phyloP scores from a whole-genome alignment of 306 rosid genomes.

The Quercus mongolica region DNA sequence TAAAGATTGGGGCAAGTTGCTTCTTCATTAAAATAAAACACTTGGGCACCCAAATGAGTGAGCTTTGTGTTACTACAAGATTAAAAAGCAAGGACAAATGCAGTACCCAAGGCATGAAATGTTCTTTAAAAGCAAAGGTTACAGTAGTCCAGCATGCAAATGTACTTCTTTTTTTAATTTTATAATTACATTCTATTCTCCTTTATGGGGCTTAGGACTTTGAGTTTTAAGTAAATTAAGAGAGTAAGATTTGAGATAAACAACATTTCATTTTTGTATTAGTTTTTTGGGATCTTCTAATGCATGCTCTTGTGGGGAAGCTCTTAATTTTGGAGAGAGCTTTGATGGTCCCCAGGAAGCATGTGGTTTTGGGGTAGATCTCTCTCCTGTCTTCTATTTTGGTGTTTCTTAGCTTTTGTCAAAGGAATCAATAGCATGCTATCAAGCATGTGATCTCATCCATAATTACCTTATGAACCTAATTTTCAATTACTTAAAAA shows the following conservation, averaged over 20 bases:
- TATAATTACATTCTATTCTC: conserved; percentile 9
- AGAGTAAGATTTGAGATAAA: conserved; percentile 43
- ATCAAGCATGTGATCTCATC: conserved; percentile 69
- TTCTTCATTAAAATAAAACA: not conserved
- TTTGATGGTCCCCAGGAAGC: conserved; percentile 72
- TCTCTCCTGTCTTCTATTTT: conserved; percentile 36
- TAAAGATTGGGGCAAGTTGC: not conserved
- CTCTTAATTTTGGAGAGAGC: conserved; percentile 30
- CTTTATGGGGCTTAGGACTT: conserved; percentile 56
- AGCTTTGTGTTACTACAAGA: conserved; percentile 32
- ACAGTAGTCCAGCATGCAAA: conserved; percentile 55
- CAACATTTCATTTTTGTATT: conserved; percentile 46
- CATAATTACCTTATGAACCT: conserved; percentile 34
- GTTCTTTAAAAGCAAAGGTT: conserved; percentile 54
- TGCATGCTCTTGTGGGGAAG: conserved; percentile 48
- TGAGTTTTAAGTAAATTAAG: conserved; percentile 44
- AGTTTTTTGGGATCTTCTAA: conserved; percentile 84
- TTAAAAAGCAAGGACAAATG: conserved; percentile 34
- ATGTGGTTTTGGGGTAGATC: conserved; percentile 64
- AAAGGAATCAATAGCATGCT: conserved; percentile 73
- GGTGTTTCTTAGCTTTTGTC: conserved; percentile 40
- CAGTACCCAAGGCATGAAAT: conserved; percentile 46
- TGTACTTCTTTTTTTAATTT: conserved; percentile 22
- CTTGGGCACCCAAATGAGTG: conserved; percentile 14
- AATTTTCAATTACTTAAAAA: conserved; percentile 25